Evolutionary conservation across 257 asterid species (phyloP).

Genomic region (Petrea volubilis): DNA sequence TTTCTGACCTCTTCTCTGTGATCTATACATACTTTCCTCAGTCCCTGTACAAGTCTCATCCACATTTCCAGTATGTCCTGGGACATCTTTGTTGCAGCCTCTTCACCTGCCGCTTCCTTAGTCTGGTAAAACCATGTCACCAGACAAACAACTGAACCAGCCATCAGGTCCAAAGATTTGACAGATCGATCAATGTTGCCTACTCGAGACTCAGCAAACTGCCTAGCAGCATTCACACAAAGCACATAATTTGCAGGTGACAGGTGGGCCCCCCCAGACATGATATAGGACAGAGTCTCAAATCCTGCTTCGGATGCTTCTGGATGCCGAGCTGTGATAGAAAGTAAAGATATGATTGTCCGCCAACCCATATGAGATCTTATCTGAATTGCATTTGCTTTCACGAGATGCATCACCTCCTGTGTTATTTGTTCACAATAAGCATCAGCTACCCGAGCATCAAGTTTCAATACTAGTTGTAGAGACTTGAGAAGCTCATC

Average conservation of each 20-base stretch:
- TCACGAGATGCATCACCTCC: slow-evolving; percentile 88
- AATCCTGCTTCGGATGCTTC: slow-evolving; percentile 96
- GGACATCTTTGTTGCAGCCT: slow-evolving; percentile 66
- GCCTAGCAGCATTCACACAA: slow-evolving; percentile 82
- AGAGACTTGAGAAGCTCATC: slow-evolving; percentile 90
- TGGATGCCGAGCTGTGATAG: slow-evolving; percentile 91
- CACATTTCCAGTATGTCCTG: slow-evolving; percentile 93
- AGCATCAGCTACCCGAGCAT: slow-evolving; percentile 96
- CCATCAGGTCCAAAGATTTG: slow-evolving; percentile 80
- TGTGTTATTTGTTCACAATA: slow-evolving; percentile 90
- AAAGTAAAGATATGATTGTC: slow-evolving; percentile 77
- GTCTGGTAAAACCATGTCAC: slow-evolving; percentile 69
- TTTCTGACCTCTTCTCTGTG: slow-evolving; percentile 83
- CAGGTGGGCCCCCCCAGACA: slow-evolving; percentile 88
- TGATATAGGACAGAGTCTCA: slow-evolving; percentile 73
- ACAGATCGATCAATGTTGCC: slow-evolving; percentile 73
- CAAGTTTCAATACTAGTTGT: slow-evolving; percentile 85
- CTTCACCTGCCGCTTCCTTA: slow-evolving; percentile 68
- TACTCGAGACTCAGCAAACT: slow-evolving; percentile 86
- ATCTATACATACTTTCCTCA: slow-evolving; percentile 77
- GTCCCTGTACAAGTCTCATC: slow-evolving; percentile 85
- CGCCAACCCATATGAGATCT: slow-evolving; percentile 93
- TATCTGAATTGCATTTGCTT: slow-evolving; percentile 88
- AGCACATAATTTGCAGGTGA: slow-evolving; percentile 85
- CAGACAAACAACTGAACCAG: slow-evolving; percentile 77